These are phyloP conservation scores for Aspergillus sp. DNA, from an alignment of 2,329 filamentous ascomycete species.

Conservation along the genomic window DNA sequence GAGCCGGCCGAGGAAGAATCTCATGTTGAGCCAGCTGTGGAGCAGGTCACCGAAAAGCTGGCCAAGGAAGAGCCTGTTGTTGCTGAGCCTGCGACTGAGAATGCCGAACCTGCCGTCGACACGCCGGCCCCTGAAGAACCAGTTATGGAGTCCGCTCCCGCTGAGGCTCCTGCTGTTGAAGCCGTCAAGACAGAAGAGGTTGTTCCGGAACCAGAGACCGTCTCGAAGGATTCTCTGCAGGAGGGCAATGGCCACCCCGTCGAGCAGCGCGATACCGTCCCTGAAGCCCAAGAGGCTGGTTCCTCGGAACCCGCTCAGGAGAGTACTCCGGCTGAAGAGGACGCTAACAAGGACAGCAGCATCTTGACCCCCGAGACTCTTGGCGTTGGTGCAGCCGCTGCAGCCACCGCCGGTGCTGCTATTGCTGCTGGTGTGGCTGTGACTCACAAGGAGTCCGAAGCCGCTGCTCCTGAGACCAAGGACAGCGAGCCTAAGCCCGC, in stretches of 20 bases:
- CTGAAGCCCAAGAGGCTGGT: constrained; percentile 1
- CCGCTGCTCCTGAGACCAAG: constrained; percentile 8
- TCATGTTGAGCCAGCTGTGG: constrained; percentile 1
- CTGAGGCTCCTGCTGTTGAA: background rate
- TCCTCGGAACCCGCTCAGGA: constrained; percentile 6
- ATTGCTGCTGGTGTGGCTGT: constrained; percentile 16
- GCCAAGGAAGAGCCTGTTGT: constrained; percentile 2
- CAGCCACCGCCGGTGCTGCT: constrained; percentile 18
- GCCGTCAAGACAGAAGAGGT: background rate
- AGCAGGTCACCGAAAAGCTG: constrained; percentile 5
- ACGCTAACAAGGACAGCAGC: constrained; percentile 13
- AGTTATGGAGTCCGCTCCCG: background rate
- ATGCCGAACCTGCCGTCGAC: background rate
- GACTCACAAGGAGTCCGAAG: constrained; percentile 14
- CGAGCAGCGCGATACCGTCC: background rate
- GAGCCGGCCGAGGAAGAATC: constrained; percentile 6
- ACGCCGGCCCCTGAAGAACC: constrained; percentile 5
- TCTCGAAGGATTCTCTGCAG: background rate
- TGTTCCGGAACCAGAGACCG: background rate
- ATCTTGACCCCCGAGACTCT: constrained; percentile 18
- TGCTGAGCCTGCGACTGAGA: constrained; percentile 7
- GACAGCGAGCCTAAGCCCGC: constrained; percentile 13
- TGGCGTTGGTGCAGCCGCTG: constrained; percentile 20
- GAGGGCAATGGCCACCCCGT: too few species aligned
- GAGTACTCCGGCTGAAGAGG: constrained; percentile 6